phyloP scores from a whole-genome alignment of 331 rosid species.

The Stylosanthes scabra region DNA sequence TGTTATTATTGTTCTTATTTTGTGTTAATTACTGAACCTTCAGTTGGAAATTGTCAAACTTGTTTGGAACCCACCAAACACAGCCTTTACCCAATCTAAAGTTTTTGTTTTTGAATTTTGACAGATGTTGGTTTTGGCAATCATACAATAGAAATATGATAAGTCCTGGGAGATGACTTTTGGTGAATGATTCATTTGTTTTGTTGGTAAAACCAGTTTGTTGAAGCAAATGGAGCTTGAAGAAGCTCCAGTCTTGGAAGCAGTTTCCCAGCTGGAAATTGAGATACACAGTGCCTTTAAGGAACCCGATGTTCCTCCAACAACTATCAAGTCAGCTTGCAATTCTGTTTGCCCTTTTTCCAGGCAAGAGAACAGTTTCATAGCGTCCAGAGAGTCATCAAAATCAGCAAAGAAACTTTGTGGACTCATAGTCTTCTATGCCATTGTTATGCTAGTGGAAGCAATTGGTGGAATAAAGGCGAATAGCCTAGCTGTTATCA shows the following conservation, averaged over 20 bases:
- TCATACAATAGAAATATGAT: background rate
- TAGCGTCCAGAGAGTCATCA: conserved; percentile 61
- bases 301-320: conserved; percentile 36
- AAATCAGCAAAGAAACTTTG: conserved; percentile 70
- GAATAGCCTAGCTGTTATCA: conserved; percentile 81
- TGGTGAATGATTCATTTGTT: conserved; percentile 19
- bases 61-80: conserved; percentile 8
- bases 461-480: conserved; percentile 83
- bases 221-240: conserved; percentile 59
- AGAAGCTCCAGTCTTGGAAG: conserved; percentile 46
- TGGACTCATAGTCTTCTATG: conserved; percentile 65
- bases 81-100: background rate
- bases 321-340: conserved; percentile 39
- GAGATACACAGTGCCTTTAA: conserved; percentile 50
- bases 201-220: conserved; percentile 25
- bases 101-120: conserved; percentile 3
- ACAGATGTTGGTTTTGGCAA: background rate
- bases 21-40: too few relatives aligned
- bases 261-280: conserved; percentile 47
- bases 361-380: conserved; percentile 43
- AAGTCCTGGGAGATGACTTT: conserved; percentile 11
- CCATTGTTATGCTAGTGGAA: conserved; percentile 73
- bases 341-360: conserved; percentile 65
- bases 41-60: conserved; percentile 32
- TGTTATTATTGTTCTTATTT: too few relatives aligned